Base-by-base conservation (phyloP, 306 rosid genomes). In the Amphicarpaea edgeworthii region DNA sequence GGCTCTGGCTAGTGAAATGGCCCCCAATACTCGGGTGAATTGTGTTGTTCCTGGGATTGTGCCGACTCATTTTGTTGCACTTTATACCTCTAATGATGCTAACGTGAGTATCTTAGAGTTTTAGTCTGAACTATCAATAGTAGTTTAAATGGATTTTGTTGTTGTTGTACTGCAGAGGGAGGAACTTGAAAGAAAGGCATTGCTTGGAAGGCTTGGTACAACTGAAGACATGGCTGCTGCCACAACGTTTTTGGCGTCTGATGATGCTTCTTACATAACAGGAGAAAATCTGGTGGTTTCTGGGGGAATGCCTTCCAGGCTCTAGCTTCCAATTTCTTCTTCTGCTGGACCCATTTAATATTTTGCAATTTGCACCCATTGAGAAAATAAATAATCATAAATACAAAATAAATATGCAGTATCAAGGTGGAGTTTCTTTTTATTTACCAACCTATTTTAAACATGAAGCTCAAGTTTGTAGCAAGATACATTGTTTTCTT, bases 241-340 rank as follows among this genome's bases (percentile, higher is more conserved):
- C 0, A 40, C 89, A 15, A 91, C 98, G 2, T 90, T 93, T 85
- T 80, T 93, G 86, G 91, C 93, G 10, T 93, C 96, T 1, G 93
- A 90, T 67, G 98, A 93, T 23, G 98, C 96, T 49, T 83, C 98
- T 24, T 93, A 87, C 80, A 89, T 93, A 62, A 93, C 98, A 3
- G 96, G 95, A 80, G 98, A 93, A 83, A 93, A 90, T 74, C 73
- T 93, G 37, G 95, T 93, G 60, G 96, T 93, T 69, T 86, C 93
- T 26, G 98, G 98, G 75, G 98, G 96, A 34, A 71, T 62, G 75
- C 88, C 93, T 41, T 90, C 98, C n/a, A 89, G 95, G 78, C 89
- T 93, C 66, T 90, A 89, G 82, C 34, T 76, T 57, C 75, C 64
- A 6, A 34, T 21, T 8, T 50, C 43, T 9, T 50, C 32, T 55